phyloP scores from a whole-genome alignment of 768 basidiomycete genomes.

The Pilatotrama ljubarskyi region DNA sequence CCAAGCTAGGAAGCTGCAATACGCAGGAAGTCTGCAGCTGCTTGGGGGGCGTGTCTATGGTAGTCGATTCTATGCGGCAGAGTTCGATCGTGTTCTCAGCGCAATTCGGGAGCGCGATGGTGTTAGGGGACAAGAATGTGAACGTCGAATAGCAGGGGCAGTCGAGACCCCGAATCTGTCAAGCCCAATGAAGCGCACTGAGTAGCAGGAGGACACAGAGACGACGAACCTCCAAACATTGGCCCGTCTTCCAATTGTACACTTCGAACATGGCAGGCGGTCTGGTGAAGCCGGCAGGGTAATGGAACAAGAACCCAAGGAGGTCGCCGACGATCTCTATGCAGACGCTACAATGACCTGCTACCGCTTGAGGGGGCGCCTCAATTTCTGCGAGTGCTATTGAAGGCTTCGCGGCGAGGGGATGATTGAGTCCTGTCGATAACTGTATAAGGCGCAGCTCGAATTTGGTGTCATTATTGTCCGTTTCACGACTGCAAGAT shows the following conservation, averaged over 20 bases:
- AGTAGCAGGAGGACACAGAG: background rate
- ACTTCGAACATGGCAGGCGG: slow-evolving; percentile 21
- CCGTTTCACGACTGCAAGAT: slow-evolving; percentile 11
- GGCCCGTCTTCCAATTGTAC: slow-evolving; percentile 33
- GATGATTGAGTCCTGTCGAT: slow-evolving; percentile 25
- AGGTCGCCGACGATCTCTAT: slow-evolving; percentile 29
- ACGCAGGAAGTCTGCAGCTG: slow-evolving; percentile 18
- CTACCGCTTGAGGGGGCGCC: background rate
- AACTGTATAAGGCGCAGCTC: slow-evolving; percentile 23
- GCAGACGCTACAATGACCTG: slow-evolving; percentile 18
- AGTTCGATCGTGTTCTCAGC: slow-evolving; percentile 27
- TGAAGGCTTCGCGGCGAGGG: slow-evolving; percentile 19
- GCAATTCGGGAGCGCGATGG: slow-evolving; percentile 31
- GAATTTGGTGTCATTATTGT: slow-evolving; percentile 12
- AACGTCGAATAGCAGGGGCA: slow-evolving; percentile 26
- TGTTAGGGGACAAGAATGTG: slow-evolving; percentile 29
- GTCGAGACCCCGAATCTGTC: slow-evolving; percentile 9
- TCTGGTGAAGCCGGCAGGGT: slow-evolving; percentile 1
- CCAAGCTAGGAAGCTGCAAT: slow-evolving; percentile 25
- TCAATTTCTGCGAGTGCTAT: slow-evolving; percentile 12
- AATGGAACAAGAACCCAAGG: slow-evolving; percentile 24
- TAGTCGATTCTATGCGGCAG: slow-evolving; percentile 10
- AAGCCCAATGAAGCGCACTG: background rate
- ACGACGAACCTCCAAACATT: slow-evolving; percentile 13
- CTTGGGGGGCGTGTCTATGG: background rate